phyloP scores from a whole-genome alignment of 1,284 basidiomycete genomes.

The Xerocomus alliaceus region DNA sequence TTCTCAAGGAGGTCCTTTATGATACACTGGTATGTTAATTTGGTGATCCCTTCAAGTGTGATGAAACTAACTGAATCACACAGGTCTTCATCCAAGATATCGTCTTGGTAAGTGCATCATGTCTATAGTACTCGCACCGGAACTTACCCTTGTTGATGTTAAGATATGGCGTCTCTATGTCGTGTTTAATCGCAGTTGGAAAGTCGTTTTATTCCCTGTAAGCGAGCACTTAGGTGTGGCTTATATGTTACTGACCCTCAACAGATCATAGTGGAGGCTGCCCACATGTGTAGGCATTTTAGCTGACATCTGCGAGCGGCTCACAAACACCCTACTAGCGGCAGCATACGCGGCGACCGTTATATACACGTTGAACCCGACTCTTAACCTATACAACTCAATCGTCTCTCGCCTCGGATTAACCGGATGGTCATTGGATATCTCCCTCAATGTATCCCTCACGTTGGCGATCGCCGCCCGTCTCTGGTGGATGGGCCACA shows the following conservation, averaged over 20 bases:
- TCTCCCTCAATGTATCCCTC: not conserved
- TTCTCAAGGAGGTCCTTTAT: not conserved
- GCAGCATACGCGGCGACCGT: not conserved
- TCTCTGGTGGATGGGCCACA: not conserved
- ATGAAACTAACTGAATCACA: not conserved
- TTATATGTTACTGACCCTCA: not conserved
- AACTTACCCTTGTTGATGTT: too few relatives aligned
- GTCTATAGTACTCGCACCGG: too few relatives aligned
- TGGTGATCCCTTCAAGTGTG: not conserved
- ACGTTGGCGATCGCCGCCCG: not conserved
- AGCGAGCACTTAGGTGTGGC: not conserved
- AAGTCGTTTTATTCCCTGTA: not conserved
- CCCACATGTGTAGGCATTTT: not conserved
- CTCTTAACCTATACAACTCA: not conserved
- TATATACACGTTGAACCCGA: not conserved
- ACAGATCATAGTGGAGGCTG: not conserved
- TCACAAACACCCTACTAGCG: not conserved
- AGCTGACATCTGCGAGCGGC: not conserved
- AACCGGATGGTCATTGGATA: not conserved
- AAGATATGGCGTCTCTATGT: conserved; percentile 1
- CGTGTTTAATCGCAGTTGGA: not conserved
- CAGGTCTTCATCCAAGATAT: not conserved
- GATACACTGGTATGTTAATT: not conserved
- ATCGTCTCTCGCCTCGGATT: not conserved
- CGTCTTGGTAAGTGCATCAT: not conserved